Percentiles rank a stretch among this genome's conserved stretches.
Conservation (phyloP, 192 early-diverging fungal genomes). For the Backusella luteola region DNA sequence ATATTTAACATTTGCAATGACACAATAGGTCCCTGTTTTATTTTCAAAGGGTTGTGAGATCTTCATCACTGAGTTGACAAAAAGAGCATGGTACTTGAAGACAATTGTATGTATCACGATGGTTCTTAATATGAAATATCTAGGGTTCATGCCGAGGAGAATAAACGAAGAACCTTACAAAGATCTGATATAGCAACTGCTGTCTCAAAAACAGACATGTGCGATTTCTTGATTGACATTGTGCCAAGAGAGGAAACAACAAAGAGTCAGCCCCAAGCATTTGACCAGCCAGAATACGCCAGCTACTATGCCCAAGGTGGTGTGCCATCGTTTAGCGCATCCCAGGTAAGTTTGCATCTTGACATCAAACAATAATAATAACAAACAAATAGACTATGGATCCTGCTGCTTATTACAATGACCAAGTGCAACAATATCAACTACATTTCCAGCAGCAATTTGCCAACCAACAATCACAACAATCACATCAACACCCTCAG, state of each 20-base stretch:
- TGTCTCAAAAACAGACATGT: slow-evolving; percentile 87
- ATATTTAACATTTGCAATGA: too few species aligned
- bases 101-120: background rate
- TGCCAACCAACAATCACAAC: slow-evolving; percentile 23
- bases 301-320: background rate
- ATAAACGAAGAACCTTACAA: slow-evolving; percentile 93
- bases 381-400: background rate
- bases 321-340: background rate
- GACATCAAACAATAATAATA: too few species aligned
- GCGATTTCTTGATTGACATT: slow-evolving; percentile 97
- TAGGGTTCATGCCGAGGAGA: slow-evolving; percentile 92
- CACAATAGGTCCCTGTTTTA: slow-evolving; percentile 86
- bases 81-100: slow-evolving; percentile 64
- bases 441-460: slow-evolving; percentile 33
- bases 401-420: slow-evolving; percentile 1
- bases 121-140: background rate
- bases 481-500: slow-evolving; percentile 4
- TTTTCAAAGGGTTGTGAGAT: slow-evolving; percentile 98
- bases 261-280: slow-evolving; percentile 6
- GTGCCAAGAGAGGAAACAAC: slow-evolving; percentile 84
- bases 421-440: slow-evolving; percentile 40
- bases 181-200: slow-evolving; percentile 87
- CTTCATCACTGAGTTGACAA: slow-evolving; percentile 89
- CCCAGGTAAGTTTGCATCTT: background rate
- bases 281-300: slow-evolving; percentile 10